phyloP scores from a whole-genome alignment of 176 grass and related monocot species.

The Tillandsia fasciculata region DNA sequence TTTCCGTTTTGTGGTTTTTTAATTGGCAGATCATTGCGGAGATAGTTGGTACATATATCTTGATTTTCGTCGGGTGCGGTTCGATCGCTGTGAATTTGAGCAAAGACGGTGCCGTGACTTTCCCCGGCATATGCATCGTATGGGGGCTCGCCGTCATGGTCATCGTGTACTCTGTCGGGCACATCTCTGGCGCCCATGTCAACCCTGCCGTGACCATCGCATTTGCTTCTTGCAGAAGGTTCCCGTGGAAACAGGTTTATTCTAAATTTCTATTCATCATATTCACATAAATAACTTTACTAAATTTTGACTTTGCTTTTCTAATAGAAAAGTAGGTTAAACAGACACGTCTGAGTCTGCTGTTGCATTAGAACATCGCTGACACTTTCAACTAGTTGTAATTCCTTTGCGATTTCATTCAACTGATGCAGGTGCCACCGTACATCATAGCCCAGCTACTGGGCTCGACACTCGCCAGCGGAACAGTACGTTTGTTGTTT shows the following conservation, averaged over 20 bases:
- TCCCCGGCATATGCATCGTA: constrained; percentile 58
- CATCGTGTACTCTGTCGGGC: constrained; percentile 83
- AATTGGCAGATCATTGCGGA: constrained; percentile 74
- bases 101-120: constrained; percentile 51
- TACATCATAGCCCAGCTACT: constrained; percentile 55
- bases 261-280: too few relatives aligned
- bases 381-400: too few relatives aligned
- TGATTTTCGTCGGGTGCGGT: constrained; percentile 84
- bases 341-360: too few relatives aligned
- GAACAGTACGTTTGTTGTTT: constrained; percentile 63
- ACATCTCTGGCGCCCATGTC: constrained; percentile 94
- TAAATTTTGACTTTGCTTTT: background rate
- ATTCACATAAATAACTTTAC: too few relatives aligned
- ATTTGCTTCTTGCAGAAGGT: constrained; percentile 76
- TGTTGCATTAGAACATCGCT: too few relatives aligned
- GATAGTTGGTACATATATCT: constrained; percentile 71
- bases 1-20: background rate
- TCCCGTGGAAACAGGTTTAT: constrained; percentile 82
- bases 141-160: constrained; percentile 76
- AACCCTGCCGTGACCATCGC: constrained; percentile 96
- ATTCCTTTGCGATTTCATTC: too few relatives aligned
- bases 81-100: constrained; percentile 57
- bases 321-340: background rate
- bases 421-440: constrained; percentile 33
- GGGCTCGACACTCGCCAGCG: constrained; percentile 45